Conservation (phyloP, 2,329 filamentous ascomycete species). For the Colletotrichum sublineola region DNA sequence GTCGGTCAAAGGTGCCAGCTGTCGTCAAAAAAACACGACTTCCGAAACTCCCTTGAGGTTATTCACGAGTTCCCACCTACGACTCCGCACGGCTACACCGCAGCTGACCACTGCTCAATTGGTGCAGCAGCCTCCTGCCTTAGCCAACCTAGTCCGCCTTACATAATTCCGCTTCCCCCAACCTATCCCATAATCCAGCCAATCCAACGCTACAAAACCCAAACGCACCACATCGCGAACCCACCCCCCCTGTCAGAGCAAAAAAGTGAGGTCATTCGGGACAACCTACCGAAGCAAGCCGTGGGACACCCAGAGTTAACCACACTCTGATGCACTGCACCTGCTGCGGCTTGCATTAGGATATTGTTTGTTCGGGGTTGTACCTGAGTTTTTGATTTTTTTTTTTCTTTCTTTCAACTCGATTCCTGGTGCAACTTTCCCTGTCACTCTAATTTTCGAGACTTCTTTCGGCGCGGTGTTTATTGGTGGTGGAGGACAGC, state of each 20-base stretch:
- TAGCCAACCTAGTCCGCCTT: constrained; percentile 37
- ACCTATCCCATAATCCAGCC: constrained; percentile 26
- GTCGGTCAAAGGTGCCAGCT: constrained; percentile 26
- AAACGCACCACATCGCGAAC: constrained; percentile 34
- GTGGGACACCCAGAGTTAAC: constrained; percentile 4
- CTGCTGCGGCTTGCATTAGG: constrained; percentile 1
- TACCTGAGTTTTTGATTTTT: background rate
- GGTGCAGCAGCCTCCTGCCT: constrained; percentile 38
- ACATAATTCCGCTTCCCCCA: constrained; percentile 39
- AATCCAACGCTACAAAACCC: constrained; percentile 32
- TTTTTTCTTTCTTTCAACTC: background rate
- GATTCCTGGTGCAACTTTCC: background rate
- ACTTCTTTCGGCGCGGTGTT: constrained; percentile 20
- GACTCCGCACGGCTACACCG: constrained; percentile 43
- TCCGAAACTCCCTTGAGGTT: constrained; percentile 42
- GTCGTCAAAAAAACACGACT: constrained; percentile 41
- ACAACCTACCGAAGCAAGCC: constrained; percentile 18
- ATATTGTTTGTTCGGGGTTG: background rate
- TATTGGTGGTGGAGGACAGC: constrained; percentile 37
- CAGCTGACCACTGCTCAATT: constrained; percentile 39
- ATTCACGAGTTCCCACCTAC: constrained; percentile 44
- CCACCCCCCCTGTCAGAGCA: constrained; percentile 26
- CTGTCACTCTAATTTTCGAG: background rate
- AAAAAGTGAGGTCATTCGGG: constrained; percentile 44
- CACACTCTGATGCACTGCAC: constrained; percentile 16